Conservation (phyloP, 805 yeast species). For the Cyberlindnera veronae region DNA sequence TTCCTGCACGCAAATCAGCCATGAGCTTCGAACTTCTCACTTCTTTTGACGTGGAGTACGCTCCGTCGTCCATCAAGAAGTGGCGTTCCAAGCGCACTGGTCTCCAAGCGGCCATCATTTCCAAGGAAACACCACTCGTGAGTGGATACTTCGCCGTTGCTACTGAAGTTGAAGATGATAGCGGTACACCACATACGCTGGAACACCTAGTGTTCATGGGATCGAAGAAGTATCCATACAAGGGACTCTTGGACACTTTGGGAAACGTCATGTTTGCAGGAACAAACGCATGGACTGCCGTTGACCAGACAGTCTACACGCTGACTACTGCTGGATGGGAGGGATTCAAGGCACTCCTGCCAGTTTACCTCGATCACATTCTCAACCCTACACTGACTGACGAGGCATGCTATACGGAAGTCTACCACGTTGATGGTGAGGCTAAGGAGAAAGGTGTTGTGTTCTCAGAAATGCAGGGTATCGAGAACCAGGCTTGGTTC, state of each 20-base stretch:
- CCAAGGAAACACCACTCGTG: slow-evolving; percentile 82
- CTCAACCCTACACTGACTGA: slow-evolving; percentile 83
- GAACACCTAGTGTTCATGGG: slow-evolving; percentile 97
- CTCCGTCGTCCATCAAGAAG: slow-evolving; percentile 65
- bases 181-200: slow-evolving; percentile 93
- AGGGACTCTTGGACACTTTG: slow-evolving; percentile 82
- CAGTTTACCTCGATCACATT: slow-evolving; percentile 87
- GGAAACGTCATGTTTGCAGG: slow-evolving; percentile 81
- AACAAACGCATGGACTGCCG: slow-evolving; percentile 96
- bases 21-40: slow-evolving; percentile 38
- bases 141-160: slow-evolving; percentile 96
- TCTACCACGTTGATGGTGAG: slow-evolving; percentile 87
- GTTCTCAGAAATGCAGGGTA: slow-evolving; percentile 94
- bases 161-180: slow-evolving; percentile 81
- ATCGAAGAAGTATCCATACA: slow-evolving; percentile 80
- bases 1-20: neutral
- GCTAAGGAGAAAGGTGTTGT: slow-evolving; percentile 96
- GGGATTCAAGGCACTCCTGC: slow-evolving; percentile 79
- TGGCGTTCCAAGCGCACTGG: slow-evolving; percentile 83
- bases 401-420: slow-evolving; percentile 90
- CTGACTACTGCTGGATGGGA: slow-evolving; percentile 94
- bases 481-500: slow-evolving; percentile 75
- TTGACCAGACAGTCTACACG: slow-evolving; percentile 94
- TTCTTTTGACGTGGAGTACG: slow-evolving; percentile 65
- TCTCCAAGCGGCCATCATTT: slow-evolving; percentile 69